phyloP scores from a whole-genome alignment of 139 green algal species.

The Eudorina sp. region DNA sequence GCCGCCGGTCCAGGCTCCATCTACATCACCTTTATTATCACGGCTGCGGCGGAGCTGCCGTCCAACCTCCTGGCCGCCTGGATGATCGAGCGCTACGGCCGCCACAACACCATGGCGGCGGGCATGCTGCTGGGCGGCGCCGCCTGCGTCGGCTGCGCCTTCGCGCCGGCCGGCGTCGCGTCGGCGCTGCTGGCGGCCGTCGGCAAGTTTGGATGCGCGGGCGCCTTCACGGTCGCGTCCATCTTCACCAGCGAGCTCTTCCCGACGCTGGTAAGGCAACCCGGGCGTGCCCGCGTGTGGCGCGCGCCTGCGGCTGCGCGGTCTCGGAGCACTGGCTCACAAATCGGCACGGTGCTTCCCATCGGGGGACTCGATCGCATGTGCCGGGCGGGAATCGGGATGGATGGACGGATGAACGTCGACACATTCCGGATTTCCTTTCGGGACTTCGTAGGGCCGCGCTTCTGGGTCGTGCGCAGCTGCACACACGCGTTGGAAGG shows the following conservation, averaged over 20 bases:
- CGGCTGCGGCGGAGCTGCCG: conserved; percentile 50
- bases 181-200: conserved; percentile 50
- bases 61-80: conserved; percentile 46
- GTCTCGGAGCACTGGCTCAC: no score
- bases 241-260: conserved; percentile 69
- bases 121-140: conserved; percentile 54
- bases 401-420: no score
- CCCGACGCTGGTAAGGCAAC: conserved; percentile 57
- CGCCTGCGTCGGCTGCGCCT: conserved; percentile 50
- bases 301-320: no score
- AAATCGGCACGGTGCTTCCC: no score
- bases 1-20: conserved; percentile 46
- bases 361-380: no score
- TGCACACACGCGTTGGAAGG: no score
- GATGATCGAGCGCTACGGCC: conserved; percentile 49
- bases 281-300: no score
- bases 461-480: no score
- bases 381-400: no score
- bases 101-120: conserved; percentile 52
- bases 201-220: conserved; percentile 66
- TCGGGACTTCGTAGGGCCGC: no score
- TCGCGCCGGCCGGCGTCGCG: conserved; percentile 34
- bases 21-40: conserved; percentile 53
- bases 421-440: no score
- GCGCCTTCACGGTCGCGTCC: conserved; percentile 60